Conservation (phyloP, 164 flowering plant genomes). For the Euptelea pleiosperma region DNA sequence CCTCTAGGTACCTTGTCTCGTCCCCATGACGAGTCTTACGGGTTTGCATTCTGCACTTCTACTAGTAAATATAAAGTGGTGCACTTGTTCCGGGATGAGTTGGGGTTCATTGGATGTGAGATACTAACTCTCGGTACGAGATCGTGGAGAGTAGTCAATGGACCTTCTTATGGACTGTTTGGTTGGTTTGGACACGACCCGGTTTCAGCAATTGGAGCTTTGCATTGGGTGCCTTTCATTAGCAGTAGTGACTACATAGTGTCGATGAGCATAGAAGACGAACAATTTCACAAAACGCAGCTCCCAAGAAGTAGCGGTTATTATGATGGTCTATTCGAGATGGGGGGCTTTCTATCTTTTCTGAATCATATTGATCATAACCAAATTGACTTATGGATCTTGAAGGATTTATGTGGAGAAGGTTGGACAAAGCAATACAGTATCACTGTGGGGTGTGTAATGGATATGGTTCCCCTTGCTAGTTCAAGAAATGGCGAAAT, state of each 20-base stretch:
- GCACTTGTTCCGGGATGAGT: constrained; percentile 40
- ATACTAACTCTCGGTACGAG: constrained; percentile 21
- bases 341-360: constrained; percentile 31
- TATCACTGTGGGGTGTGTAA: constrained; percentile 11
- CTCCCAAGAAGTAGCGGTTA: constrained; percentile 27
- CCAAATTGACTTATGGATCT: constrained; percentile 31
- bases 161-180: constrained; percentile 31
- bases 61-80: constrained; percentile 34
- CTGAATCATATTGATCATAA: constrained; percentile 18
- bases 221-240: constrained; percentile 41
- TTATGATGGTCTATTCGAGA: constrained; percentile 34
- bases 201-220: constrained; percentile 35
- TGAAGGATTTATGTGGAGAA: constrained; percentile 24
- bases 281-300: constrained; percentile 30
- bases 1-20: constrained; percentile 36
- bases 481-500: constrained; percentile 19
- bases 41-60: constrained; percentile 21
- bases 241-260: constrained; percentile 28
- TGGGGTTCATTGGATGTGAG: constrained; percentile 34
- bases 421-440: constrained; percentile 31
- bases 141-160: constrained; percentile 43
- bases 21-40: constrained; percentile 36
- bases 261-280: constrained; percentile 34
- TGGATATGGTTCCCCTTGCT: constrained; percentile 30
- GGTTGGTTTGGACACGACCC: constrained; percentile 28